Base-by-base conservation (phyloP, 2,329 filamentous ascomycete species). In the Colletotrichum coccodes region DNA sequence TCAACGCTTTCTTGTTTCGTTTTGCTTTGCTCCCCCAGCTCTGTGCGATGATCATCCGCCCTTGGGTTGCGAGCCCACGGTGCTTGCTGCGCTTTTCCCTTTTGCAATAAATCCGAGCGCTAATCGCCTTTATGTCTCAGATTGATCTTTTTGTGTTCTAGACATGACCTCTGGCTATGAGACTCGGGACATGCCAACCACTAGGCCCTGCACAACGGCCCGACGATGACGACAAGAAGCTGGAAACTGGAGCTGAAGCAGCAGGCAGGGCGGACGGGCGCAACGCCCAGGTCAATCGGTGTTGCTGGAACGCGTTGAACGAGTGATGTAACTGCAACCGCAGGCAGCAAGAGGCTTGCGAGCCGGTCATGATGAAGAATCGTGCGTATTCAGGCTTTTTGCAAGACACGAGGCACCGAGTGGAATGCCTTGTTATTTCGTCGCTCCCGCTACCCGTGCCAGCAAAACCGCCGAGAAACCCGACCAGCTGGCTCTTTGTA, bases 371-470 rank as follows among this genome's bases (percentile, higher is more conserved):
- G 9, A 46, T 36, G 2, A 18, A 32, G 14, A 46, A 11, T 47
- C 1, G n/a, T 23, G 14, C 56, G 56, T 47, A n/a, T 4, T 47
- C 56, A n/a, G 40, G 56, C n/a, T 40, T 26, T 47, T n/a, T 32
- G 54, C 36, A 14, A 46, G 30, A 47, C 40, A 47, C 40, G 21
- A 44, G 34, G 42, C 38, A 57, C 21, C 5, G 21, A 23, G 30
- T 49, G 57, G 32, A 30, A 60, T 60, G 26, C 9, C 18, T n/a
- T 11, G 30, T 18, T 26, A 44, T n/a, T 32, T 47, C 9, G 32
- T 60, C 23, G 44, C 57, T 28, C 21, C 21, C n/a, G 8, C 32
- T 50, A 50, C 57, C 50, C 57, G 44, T 60, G 57, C 57, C 57
- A 50, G 18, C 32, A 38, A 23, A 3, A 34, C 56, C 0, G 7